phyloP scores from a whole-genome alignment of 306 rosid species.

The Vicia villosa region DNA sequence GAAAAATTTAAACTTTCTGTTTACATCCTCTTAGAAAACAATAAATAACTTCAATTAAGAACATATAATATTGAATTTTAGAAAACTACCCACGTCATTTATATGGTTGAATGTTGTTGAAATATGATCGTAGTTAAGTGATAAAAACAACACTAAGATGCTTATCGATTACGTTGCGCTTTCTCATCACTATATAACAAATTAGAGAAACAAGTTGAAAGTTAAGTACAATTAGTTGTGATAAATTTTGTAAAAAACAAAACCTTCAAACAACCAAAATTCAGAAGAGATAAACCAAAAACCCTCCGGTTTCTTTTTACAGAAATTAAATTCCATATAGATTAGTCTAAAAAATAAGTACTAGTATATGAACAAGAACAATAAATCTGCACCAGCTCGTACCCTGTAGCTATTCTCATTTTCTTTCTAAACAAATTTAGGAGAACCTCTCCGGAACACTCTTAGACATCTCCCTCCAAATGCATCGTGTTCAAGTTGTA shows the following conservation, averaged over 20 bases:
- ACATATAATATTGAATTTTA: background rate
- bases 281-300: background rate
- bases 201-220: conserved; percentile 25
- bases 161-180: conserved; percentile 18
- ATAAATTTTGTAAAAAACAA: conserved; percentile 20
- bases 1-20: too few species aligned
- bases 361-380: conserved; percentile 43
- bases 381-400: conserved; percentile 34
- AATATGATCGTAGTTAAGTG: too few species aligned
- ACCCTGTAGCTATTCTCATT: conserved; percentile 30
- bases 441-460: conserved; percentile 30
- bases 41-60: background rate
- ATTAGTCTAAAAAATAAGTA: conserved; percentile 29
- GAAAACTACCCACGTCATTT: background rate
- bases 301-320: conserved; percentile 38
- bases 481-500: background rate
- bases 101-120: background rate
- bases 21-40: background rate
- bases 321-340: conserved; percentile 44
- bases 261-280: conserved; percentile 29
- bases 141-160: background rate
- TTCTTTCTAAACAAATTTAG: conserved; percentile 29
- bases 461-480: conserved; percentile 31
- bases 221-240: conserved; percentile 32
- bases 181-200: conserved; percentile 36